Evolutionary conservation across 352 stramenopile species (phyloP), one percentile per base, ranked within the genome.

Genomic region (Phytophthora uliginosa): DNA sequence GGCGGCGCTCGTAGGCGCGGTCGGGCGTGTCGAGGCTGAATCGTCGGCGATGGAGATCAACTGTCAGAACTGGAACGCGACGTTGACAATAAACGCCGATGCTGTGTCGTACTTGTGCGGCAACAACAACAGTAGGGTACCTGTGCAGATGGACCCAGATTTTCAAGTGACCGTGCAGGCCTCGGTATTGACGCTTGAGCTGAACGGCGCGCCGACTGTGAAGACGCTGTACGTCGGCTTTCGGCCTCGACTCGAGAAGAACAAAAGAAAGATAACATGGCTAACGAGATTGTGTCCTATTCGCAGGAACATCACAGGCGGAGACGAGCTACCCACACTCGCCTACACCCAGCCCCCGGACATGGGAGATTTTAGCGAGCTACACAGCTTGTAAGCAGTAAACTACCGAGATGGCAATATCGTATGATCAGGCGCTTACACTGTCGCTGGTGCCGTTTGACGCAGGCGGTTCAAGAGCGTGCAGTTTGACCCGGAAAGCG

Each of bases 241-340:
- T 31, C 26, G 26, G 26, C 26, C 26, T 31, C 26, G 26, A 31
- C 26, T 31, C 26, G 0, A 31, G 26, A 31, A 31, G 2, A 31
- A 0, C 3, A 31, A 31, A 4, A 31, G 26, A 31, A 31, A 31
- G 26, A 31, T 31, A 31, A 31, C 26, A 31, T 7, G 26, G 26
- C 26, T 31, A 31, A 31, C 0, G 26, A 31, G 26, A 31, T 31
- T 31, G 26, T 31, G 26, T 31, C 26, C 26, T 7, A 31, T 31
- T 20, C 17, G 28, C 58, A 66, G 59, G 47, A 66, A 50, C 56
- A 34, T 62, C 24, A 62, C 22, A 36, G 36, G 22, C 12, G 20
- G 0, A 10, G 38, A 33, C 20, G 36, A 22, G 56, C 18, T 22
- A 13, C 56, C 34, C 15, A 9, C 20, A 12, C 22, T 62, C 3